Conservation (phyloP, 2,329 filamentous ascomycete genomes). For the Bipolaris oryzae region DNA sequence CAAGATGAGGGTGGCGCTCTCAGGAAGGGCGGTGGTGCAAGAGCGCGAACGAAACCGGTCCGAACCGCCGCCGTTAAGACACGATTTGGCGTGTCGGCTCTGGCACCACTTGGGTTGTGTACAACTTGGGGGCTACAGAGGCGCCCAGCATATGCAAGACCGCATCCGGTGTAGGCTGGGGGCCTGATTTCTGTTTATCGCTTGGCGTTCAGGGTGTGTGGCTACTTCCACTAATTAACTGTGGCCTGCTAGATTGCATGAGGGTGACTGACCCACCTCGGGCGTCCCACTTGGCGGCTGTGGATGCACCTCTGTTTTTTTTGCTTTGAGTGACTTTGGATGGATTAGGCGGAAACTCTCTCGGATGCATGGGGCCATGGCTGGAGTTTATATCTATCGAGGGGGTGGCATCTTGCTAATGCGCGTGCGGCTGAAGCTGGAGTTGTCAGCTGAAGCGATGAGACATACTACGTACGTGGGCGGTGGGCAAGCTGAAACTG, state of each 20-base stretch:
- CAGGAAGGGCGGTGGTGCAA: background rate
- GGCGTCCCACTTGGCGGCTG: constrained; percentile 7
- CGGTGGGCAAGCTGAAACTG: background rate
- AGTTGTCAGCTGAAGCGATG: background rate
- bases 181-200: background rate
- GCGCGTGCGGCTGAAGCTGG: background rate
- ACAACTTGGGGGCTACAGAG: background rate
- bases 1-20: background rate
- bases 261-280: background rate
- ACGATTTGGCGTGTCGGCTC: background rate
- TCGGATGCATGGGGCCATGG: background rate
- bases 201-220: constrained; percentile 4
- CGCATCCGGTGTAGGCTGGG: constrained; percentile 2
- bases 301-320: no score
- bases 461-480: background rate
- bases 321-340: background rate
- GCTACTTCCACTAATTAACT: constrained; percentile 4
- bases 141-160: constrained; percentile 2
- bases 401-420: background rate
- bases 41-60: constrained; percentile 1
- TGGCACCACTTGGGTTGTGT: background rate
- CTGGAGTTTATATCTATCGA: no score
- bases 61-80: constrained; percentile 7
- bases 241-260: constrained; percentile 1
- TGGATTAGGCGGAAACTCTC: background rate